Evolutionary conservation across 306 rosid genomes (phyloP).

Genomic region (Acacia acuminata): DNA sequence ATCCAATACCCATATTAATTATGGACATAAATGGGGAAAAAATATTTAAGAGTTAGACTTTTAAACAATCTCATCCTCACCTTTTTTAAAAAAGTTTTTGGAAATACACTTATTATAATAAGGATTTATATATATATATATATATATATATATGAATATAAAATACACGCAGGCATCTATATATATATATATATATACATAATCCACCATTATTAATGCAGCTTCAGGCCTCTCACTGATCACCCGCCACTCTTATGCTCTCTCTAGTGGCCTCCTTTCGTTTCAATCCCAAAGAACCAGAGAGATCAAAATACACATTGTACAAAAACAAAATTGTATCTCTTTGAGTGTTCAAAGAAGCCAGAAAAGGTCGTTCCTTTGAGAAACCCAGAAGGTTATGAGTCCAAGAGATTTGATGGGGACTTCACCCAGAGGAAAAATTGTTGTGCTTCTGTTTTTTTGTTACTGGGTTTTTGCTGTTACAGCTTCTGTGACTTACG

Average conservation of each 20-base stretch:
- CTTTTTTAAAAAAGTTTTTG: too few relatives aligned
- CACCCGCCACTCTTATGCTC: constrained; percentile 20
- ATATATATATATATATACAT: constrained; percentile 6
- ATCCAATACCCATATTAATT: too few relatives aligned
- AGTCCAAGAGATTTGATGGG: constrained; percentile 41
- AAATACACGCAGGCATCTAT: too few relatives aligned
- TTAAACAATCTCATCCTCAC: too few relatives aligned
- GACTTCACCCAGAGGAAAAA: constrained; percentile 9
- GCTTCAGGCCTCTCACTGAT: constrained; percentile 29
- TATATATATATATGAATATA: too few relatives aligned
- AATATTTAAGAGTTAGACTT: too few relatives aligned
- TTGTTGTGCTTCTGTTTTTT: constrained; percentile 17
- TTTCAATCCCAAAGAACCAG: constrained; percentile 29
- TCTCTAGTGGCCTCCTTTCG: neutral
- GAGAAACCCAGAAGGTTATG: constrained; percentile 24
- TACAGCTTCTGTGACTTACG: constrained; percentile 68
- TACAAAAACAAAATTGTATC: neutral
- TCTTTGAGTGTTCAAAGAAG: constrained; percentile 15
- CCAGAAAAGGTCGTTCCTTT: constrained; percentile 31
- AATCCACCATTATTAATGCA: constrained; percentile 12
- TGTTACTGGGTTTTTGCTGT: constrained; percentile 40
- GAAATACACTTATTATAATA: too few relatives aligned
- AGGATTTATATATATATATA: too few relatives aligned
- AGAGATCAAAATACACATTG: constrained; percentile 8
- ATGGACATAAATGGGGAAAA: too few relatives aligned